Conservation (phyloP, 345 rosid genomes). For the Euclidium syriacum region DNA sequence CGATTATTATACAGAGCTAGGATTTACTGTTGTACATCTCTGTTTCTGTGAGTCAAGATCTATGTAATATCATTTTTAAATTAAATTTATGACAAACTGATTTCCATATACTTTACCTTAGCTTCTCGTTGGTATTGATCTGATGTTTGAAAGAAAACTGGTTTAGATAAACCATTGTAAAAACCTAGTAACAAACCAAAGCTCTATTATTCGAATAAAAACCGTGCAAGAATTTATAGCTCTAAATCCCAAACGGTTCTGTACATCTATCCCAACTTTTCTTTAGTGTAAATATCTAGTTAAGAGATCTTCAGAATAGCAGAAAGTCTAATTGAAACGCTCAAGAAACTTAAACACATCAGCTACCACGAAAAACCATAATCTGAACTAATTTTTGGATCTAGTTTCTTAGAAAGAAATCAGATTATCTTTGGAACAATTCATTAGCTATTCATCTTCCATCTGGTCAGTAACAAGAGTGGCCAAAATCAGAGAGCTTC, state of each 20-base stretch:
- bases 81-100: neutral
- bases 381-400: neutral
- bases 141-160: neutral
- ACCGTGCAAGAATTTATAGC: neutral
- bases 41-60: constrained; percentile 16
- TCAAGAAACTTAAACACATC: neutral
- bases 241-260: neutral
- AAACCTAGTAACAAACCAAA: neutral
- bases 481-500: neutral
- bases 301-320: neutral
- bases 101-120: neutral
- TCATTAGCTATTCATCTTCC: constrained; percentile 1
- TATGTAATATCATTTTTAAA: constrained; percentile 7
- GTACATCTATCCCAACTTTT: constrained; percentile 2
- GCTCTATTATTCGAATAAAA: neutral
- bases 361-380: neutral
- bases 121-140: neutral
- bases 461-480: neutral
- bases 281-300: neutral
- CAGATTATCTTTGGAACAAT: neutral
- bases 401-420: neutral
- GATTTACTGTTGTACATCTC: constrained; percentile 5
- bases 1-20: neutral
- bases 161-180: neutral
- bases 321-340: neutral